Base-by-base conservation (phyloP, 2,329 filamentous ascomycete species). In the Aspergillus floridensis region DNA sequence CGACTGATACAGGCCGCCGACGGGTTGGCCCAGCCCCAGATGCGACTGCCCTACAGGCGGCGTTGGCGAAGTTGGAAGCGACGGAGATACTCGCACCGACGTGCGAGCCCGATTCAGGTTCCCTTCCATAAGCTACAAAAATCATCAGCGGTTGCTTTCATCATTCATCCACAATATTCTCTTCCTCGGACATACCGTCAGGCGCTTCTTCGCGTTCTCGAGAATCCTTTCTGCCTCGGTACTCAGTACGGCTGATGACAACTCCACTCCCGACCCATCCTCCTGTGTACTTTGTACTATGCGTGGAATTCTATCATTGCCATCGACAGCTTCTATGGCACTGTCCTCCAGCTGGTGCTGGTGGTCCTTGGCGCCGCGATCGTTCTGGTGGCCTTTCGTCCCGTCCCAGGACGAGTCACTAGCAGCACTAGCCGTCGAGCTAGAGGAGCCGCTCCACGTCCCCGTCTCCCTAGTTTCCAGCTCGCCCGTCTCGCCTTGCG, bases 141-240 rank as follows among this genome's bases (percentile, higher is more conserved):
- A 8, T 16, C 11, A 19, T 53, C 57, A 41, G 31, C 46, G 57
- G 57, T 70, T 58, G 72, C 67, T 59, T 16, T 31, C 26, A 22
- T 10, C 2, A 14, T 21, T 5, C 48, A 44, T 35, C 35, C 58
- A 52, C 29, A 47, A 16, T 10, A 21, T 21, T 19, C n/a, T 11
- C 21, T 5, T 22, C 7, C 46, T 26, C 48, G 19, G 41, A 77
- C 90, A 74, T 82, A 96, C 92, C 71, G 91, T 95, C 62, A 98
- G 81, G 67, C 92, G 84, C 73, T 87, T 88, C 79, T 97, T 97
- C 32, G 93, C 93, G 76, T 96, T 96, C 58, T 92, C 91, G 57
- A 98, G 82, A 71, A 97, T 97, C 70, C 93, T 83, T 72, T 97
- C 93, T 1, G 93, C 93, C 68, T 92, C 86, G 66, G 88, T 88